Evolutionary conservation across 2,329 filamentous ascomycete species (phyloP).

Genomic region (Fusarium devonianum): DNA sequence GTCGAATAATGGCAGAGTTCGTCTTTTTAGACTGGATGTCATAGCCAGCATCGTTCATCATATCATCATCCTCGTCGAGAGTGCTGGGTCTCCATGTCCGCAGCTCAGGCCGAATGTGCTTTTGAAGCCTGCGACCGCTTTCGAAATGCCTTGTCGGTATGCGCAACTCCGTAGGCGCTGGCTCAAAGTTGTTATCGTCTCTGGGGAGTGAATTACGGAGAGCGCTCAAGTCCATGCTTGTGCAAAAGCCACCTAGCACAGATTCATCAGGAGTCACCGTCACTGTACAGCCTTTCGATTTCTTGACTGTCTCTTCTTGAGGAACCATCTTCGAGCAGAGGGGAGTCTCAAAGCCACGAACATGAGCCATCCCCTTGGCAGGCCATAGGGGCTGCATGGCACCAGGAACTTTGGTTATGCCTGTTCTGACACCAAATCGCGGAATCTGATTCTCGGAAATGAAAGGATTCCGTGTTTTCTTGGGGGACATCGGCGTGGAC

Average conservation of each 20-base stretch:
- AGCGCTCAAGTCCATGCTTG: slow-evolving; percentile 37
- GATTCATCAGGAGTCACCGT: slow-evolving; percentile 52
- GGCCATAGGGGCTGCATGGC: slow-evolving; percentile 76
- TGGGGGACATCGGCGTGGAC: slow-evolving; percentile 63
- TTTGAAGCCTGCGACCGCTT: slow-evolving; percentile 62
- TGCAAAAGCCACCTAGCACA: slow-evolving; percentile 47
- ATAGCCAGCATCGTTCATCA: slow-evolving; percentile 49
- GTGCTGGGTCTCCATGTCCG: slow-evolving; percentile 39
- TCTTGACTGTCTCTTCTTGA: slow-evolving; percentile 45
- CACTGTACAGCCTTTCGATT: slow-evolving; percentile 59
- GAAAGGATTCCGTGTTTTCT: slow-evolving; percentile 46
- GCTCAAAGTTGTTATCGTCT: slow-evolving; percentile 51
- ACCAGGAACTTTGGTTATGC: slow-evolving; percentile 68
- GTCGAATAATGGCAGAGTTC: slow-evolving; percentile 66
- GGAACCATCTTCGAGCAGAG: not conserved
- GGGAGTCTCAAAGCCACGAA: slow-evolving; percentile 56
- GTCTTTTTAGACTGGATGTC: slow-evolving; percentile 29
- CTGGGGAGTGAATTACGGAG: slow-evolving; percentile 42
- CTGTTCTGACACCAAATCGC: slow-evolving; percentile 54
- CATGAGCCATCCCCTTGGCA: slow-evolving; percentile 67
- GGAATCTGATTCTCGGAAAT: slow-evolving; percentile 45
- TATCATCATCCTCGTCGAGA: slow-evolving; percentile 19
- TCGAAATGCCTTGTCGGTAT: slow-evolving; percentile 65
- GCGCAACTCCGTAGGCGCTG: slow-evolving; percentile 58
- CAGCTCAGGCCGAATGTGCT: slow-evolving; percentile 56